Percentiles rank a stretch among this genome's conserved stretches.
Conservation (phyloP, 306 rosid species). For the Gillenia trifoliata region DNA sequence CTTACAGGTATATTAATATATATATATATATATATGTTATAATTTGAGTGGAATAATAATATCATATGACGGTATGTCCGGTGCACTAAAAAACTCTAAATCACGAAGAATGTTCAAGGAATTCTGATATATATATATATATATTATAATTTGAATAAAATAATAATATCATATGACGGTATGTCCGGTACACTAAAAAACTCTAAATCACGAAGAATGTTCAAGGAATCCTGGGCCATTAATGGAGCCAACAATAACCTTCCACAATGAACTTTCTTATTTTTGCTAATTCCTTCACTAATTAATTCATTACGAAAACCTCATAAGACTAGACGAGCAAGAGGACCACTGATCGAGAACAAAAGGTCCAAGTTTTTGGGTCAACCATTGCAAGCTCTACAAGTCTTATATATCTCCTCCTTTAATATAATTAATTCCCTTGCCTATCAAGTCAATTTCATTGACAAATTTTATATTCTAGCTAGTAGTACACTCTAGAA, state of each 20-base stretch:
- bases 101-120: too few species aligned
- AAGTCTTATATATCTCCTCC: not conserved
- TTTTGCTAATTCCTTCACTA: not conserved
- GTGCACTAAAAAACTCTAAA: too few species aligned
- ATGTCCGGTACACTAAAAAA: fast-evolving
- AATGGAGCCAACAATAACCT: not conserved
- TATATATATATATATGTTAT: too few species aligned
- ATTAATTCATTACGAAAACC: not conserved
- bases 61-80: too few species aligned
- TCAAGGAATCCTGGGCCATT: not conserved
- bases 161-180: too few species aligned
- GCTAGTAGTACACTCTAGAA: not conserved
- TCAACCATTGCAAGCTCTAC: not conserved
- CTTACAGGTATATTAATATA: too few species aligned
- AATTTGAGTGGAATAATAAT: too few species aligned
- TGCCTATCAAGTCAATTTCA: not conserved
- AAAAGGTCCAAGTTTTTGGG: not conserved
- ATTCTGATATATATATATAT: too few species aligned
- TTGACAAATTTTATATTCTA: not conserved
- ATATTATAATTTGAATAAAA: too few species aligned
- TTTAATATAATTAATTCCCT: not conserved
- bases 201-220: not conserved
- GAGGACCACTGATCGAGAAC: not conserved
- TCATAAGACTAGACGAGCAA: not conserved
- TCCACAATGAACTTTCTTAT: not conserved